Base-by-base conservation (phyloP, 106 monocot species). In the Dendrobium nobile region DNA sequence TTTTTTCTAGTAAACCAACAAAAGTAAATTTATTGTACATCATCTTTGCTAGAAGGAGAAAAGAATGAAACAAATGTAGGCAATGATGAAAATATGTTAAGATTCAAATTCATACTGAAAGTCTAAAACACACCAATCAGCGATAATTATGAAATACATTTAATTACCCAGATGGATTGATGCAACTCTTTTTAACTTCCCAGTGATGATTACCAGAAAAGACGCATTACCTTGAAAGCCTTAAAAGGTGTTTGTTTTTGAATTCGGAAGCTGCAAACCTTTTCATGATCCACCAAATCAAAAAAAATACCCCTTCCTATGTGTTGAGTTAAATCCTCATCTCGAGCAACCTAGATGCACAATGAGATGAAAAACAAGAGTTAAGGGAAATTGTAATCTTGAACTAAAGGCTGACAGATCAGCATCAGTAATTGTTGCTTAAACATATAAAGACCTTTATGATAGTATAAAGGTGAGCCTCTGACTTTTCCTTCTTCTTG, bases 251-350 rank as follows among this genome's bases (percentile, higher is more conserved):
- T 82, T 80, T 95, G 98, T 54, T 95, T 99, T 81, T 99, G 98
- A 82, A 99, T 93, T 13, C 95, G 94, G 70, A 99, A 99, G 77
- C 91, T 95, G 56, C 88, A 88, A 33, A 99, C 98, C 82, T 99
- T 99, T 41, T 99, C 98, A 90, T 99, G 98, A 79, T 99, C 98
- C 16, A 99, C 98, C 18, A 99, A 78, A 67, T 99, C 98, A 95
- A 99, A 99, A 87, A 85, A 99, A 88, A 95, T 93, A 78, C 90
- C 91, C 78, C 82, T 92, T 72, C 98, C 98, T 78, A 99, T 99
- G 79, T 99, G 98, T 58, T 91, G 87, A 19, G 64, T 68, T 82
- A 99, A 85, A 86, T 99, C 98, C 47, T 91, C 95, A 87, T 88
- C 80, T 77, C 95, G 85, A 59, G 98, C 95, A 84, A 99, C 92